These are phyloP conservation scores for Chrysosporium keratinophilum DNA, from an alignment of 2,329 filamentous ascomycete genomes.

Conservation along the genomic window DNA sequence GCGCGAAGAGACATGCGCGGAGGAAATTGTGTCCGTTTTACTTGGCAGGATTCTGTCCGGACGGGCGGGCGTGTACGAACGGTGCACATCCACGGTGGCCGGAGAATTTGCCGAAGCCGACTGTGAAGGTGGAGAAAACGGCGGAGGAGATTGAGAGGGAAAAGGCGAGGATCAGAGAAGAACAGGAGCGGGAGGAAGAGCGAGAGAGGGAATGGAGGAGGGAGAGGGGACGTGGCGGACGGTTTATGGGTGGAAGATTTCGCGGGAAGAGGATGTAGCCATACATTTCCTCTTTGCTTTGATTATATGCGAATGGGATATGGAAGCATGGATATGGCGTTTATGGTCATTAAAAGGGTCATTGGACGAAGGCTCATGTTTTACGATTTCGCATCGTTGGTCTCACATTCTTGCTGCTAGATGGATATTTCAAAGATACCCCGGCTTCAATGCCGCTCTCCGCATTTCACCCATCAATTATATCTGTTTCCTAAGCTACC, in stretches of 20 bases:
- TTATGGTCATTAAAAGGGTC: neutral
- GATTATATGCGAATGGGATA: neutral
- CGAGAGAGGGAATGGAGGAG: slow-evolving; percentile 45
- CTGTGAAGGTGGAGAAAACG: slow-evolving; percentile 58
- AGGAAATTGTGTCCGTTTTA: slow-evolving; percentile 74
- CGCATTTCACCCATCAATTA: no score
- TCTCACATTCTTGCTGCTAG: no score
- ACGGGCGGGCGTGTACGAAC: slow-evolving; percentile 62
- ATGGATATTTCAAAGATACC: no score
- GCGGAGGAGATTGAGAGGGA: slow-evolving; percentile 57
- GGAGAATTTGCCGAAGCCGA: slow-evolving; percentile 52
- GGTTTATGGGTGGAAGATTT: slow-evolving; percentile 34
- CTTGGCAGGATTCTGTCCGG: slow-evolving; percentile 87
- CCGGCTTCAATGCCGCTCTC: no score
- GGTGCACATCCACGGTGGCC: slow-evolving; percentile 75
- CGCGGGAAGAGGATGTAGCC: slow-evolving; percentile 37
- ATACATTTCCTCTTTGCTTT: neutral
- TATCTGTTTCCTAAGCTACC: no score
- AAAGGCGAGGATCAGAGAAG: slow-evolving; percentile 45
- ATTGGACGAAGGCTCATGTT: no score
- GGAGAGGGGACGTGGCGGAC: slow-evolving; percentile 40
- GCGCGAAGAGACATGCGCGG: slow-evolving; percentile 79
- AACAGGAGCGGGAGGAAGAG: slow-evolving; percentile 48
- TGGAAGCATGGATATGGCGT: slow-evolving; percentile 3
- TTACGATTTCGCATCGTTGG: neutral